Evolutionary conservation across 2,329 filamentous ascomycete species (phyloP).

Genomic region (Ceratocystis huliohia): DNA sequence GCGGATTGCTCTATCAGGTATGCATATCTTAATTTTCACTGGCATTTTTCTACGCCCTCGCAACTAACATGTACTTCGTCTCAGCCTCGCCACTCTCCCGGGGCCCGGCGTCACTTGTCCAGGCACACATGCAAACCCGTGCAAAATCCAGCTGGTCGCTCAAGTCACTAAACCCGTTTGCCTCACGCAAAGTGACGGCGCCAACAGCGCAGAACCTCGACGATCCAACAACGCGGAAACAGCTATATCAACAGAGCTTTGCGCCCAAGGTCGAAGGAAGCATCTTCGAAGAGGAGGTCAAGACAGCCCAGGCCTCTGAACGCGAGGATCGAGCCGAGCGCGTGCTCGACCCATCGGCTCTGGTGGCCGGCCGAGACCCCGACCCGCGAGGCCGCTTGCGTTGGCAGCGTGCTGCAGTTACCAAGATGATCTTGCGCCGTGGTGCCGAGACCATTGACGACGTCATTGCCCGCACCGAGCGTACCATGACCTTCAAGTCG

Average conservation of each 20-base stretch:
- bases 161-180: constrained; percentile 29
- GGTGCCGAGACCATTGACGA: constrained; percentile 44
- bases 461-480: constrained; percentile 52
- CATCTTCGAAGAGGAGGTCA: constrained; percentile 49
- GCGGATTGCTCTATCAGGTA: constrained; percentile 22
- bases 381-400: constrained; percentile 55
- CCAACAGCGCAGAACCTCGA: constrained; percentile 30
- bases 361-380: constrained; percentile 48
- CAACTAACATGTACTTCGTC: constrained; percentile 21
- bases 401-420: constrained; percentile 76
- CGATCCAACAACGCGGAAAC: constrained; percentile 32
- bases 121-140: constrained; percentile 33
- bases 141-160: constrained; percentile 31
- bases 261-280: constrained; percentile 40
- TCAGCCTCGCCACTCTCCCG: constrained; percentile 21
- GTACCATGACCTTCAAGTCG: constrained; percentile 46
- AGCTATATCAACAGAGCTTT: constrained; percentile 32
- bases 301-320: constrained; percentile 30
- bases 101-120: constrained; percentile 23
- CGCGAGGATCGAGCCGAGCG: constrained; percentile 23
- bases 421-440: constrained; percentile 54
- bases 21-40: not conserved
- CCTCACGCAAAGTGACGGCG: constrained; percentile 22
- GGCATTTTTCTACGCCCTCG: constrained; percentile 19
- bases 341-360: constrained; percentile 21